Evolutionary conservation across 148 eudicot species (phyloP), one percentile per base, ranked within the genome.

Genomic region (Dysphania ambrosioides): DNA sequence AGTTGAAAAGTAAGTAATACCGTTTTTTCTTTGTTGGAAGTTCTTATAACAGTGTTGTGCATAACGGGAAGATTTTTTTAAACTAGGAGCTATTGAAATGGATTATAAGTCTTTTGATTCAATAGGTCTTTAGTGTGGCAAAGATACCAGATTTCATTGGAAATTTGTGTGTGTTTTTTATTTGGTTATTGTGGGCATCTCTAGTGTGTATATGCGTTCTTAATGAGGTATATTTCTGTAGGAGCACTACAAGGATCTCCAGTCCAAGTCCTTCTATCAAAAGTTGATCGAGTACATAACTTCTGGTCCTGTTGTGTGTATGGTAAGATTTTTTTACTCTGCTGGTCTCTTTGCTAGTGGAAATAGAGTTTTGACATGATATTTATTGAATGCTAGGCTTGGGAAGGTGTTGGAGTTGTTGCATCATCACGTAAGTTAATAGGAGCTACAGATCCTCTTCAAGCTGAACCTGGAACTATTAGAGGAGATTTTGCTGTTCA

Each of bases 231-330:
- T 29, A 57, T 71, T 56, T 72, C 36, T 62, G 34, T 79, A 95
- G 98, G 98, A 92, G 85, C 98, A 95, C 77, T 95, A 95, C 77
- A 90, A 92, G 86, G 98, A 95, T 83, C 88, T 95, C 77, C 86
- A 83, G 74, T 75, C 92, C 21, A 95, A 89, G 84, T 82, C 97
- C 56, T 95, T 95, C 79, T 95, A 87, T 85, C 89, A 94, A 19
- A 90, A 78, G 58, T 76, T 95, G 83, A 95, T 90, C 21, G 79
- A 82, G 38, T 95, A 92, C 83, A 95, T 95, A 59, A 90, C 92
- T 62, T 92, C 97, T 34, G 98, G 98, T 68, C 98, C 98, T 35
- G 98, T 95, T 79, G 97, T 95, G 68, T 90, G 97, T 80, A 94
- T 94, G 98, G 98, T 94, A 87, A 82, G 65, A 35, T 72, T 78